These are phyloP conservation scores for Lentinula sp. DNA, from an alignment of 768 basidiomycete species.

Conservation along the genomic window DNA sequence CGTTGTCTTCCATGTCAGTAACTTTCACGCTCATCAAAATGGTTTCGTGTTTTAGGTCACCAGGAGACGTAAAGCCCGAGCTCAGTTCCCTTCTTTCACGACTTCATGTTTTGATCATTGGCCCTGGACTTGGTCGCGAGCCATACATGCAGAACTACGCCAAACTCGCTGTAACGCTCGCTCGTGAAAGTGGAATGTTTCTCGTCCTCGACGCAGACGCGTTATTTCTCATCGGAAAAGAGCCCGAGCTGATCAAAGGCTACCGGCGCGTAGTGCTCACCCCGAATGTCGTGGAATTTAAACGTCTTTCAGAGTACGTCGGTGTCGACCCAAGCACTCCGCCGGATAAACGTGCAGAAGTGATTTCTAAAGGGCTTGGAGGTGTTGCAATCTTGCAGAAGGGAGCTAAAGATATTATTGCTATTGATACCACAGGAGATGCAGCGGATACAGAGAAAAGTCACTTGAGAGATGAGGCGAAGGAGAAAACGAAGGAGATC, in stretches of 20 bases:
- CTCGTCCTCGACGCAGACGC: slow-evolving; percentile 95
- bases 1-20: neutral
- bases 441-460: slow-evolving; percentile 39
- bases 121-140: slow-evolving; percentile 91
- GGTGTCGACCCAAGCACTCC: slow-evolving; percentile 55
- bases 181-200: slow-evolving; percentile 71
- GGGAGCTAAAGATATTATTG: slow-evolving; percentile 76
- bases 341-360: slow-evolving; percentile 50
- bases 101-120: slow-evolving; percentile 88
- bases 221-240: slow-evolving; percentile 75
- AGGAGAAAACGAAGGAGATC: slow-evolving; percentile 51
- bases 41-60: slow-evolving; percentile 29
- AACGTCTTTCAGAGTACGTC: slow-evolving; percentile 68
- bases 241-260: slow-evolving; percentile 68
- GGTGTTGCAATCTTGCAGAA: slow-evolving; percentile 91
- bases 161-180: slow-evolving; percentile 66
- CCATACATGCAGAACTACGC: slow-evolving; percentile 86
- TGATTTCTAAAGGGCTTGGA: slow-evolving; percentile 70
- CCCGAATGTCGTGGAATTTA: slow-evolving; percentile 93
- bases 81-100: slow-evolving; percentile 71
- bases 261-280: slow-evolving; percentile 87
- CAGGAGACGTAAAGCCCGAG: slow-evolving; percentile 40
- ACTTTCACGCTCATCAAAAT: neutral
- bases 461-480: slow-evolving; percentile 32
- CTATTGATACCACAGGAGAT: slow-evolving; percentile 63